Conservation (phyloP, 106 monocot genomes). For the Dendrobium nobile region DNA sequence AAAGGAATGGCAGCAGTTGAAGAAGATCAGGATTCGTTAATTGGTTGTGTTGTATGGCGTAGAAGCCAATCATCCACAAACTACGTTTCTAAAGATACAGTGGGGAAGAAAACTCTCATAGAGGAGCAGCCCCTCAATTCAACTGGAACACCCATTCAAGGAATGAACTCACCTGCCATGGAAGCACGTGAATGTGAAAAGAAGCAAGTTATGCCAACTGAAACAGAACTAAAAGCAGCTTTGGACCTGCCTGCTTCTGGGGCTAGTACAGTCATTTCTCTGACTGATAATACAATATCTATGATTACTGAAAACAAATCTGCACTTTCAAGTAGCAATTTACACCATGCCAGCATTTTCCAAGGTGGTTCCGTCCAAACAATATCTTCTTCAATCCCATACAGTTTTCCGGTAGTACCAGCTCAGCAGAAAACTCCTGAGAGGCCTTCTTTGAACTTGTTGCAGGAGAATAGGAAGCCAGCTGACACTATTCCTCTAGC, state of each 20-base stretch:
- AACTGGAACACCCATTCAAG: neutral
- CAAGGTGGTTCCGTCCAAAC: neutral
- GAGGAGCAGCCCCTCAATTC: conserved; percentile 9
- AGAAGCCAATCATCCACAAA: conserved; percentile 27
- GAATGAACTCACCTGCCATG: conserved; percentile 18
- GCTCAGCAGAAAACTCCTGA: conserved; percentile 1
- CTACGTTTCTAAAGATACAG: conserved; percentile 10
- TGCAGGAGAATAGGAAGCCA: conserved; percentile 9
- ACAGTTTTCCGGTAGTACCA: conserved; percentile 15
- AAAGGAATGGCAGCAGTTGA: conserved; percentile 63
- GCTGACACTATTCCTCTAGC: conserved; percentile 4
- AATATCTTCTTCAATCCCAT: conserved; percentile 4
- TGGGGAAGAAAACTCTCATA: conserved; percentile 11
- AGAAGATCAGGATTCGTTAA: conserved; percentile 64
- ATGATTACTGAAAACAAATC: conserved; percentile 7
- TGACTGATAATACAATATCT: neutral
- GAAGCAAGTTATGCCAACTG: neutral
- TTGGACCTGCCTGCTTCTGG: neutral
- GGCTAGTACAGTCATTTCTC: conserved; percentile 3
- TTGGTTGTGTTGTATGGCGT: conserved; percentile 77
- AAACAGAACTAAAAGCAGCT: neutral
- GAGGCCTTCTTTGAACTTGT: conserved; percentile 5
- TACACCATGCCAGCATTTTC: neutral
- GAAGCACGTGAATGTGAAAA: neutral
- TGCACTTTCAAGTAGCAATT: neutral